Base-by-base conservation (phyloP, 2,329 filamentous ascomycete species). In the Pseudogymnoascus sp. region DNA sequence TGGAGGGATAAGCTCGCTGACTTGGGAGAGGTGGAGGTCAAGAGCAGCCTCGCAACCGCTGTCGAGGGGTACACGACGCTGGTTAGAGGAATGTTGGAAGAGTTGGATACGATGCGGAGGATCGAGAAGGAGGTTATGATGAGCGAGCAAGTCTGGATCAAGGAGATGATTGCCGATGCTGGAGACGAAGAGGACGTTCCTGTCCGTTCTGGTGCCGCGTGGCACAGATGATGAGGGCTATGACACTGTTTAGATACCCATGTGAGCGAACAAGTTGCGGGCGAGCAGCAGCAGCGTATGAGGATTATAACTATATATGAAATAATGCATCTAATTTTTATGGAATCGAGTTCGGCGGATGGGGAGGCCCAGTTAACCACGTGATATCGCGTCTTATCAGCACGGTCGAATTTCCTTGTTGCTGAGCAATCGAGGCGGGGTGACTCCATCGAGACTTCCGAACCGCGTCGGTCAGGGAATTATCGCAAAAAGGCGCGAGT, bases 61-160 rank as follows among this genome's bases (percentile, higher is more conserved):
- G 71, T 88, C 40, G 73, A 72, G 5, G 79, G 77, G 2, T 83
- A 80, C 63, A 72, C 77, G 21, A 70, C 69, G 14, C 72, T 89
- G 50, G 78, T 88, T 11, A 70, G 75, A 59, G 83, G 80, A 37
- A 89, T 89, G 85, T 73, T 86, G 50, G 77, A 76, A n/a, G 87
- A 89, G 75, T 74, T 89, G 66, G 73, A 73, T n/a, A 65, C 81
- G 64, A 89, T 89, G 86, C 79, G 79, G 63, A 78, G 81, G 69
- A 82, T 89, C 63, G 84, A 88, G 74, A 75, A 75, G 56, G 84
- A 85, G 68, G 81, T 84, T 4, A 73, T 84, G 61, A 75, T 73
- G 56, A 77, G 79, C 50, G 87, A 89, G 73, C 78, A 79, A 63
- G 77, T 76, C 44, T 88, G 86, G 83, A 82, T 89, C 46, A 78